phyloP scores from a whole-genome alignment of 805 yeast species.

The Candida taoyuanica region DNA sequence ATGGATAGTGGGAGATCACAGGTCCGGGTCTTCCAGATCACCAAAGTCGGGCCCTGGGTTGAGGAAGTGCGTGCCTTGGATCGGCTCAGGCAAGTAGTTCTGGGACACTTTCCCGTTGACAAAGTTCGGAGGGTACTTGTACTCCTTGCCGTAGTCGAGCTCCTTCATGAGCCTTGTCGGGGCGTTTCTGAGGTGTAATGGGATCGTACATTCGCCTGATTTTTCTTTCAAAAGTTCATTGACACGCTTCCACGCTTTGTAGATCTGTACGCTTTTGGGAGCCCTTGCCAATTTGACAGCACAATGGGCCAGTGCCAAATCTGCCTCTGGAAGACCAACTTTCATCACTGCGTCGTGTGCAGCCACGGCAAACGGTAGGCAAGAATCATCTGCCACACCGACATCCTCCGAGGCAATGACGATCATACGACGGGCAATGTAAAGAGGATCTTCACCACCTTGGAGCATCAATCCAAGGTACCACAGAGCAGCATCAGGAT shows the following conservation, averaged over 20 bases:
- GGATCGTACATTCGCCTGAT: slow-evolving; percentile 52
- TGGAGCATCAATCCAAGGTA: slow-evolving; percentile 83
- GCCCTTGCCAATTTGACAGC: slow-evolving; percentile 87
- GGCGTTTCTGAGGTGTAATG: slow-evolving; percentile 86
- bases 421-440: slow-evolving; percentile 85
- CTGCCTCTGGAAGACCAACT: slow-evolving; percentile 94
- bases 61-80: slow-evolving; percentile 46
- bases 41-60: slow-evolving; percentile 54
- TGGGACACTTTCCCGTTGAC: slow-evolving; percentile 70
- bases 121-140: slow-evolving; percentile 85
- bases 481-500: slow-evolving; percentile 85
- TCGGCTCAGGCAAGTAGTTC: slow-evolving; percentile 64
- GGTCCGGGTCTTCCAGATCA: slow-evolving; percentile 37
- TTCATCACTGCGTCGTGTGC: slow-evolving; percentile 84
- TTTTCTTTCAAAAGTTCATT: slow-evolving; percentile 51
- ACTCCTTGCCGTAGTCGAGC: slow-evolving; percentile 76
- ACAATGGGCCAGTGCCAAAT: slow-evolving; percentile 83
- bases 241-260: slow-evolving; percentile 72
- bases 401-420: slow-evolving; percentile 94
- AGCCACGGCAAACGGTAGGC: slow-evolving; percentile 83
- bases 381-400: slow-evolving; percentile 77
- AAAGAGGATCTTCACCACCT: slow-evolving; percentile 93
- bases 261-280: slow-evolving; percentile 79
- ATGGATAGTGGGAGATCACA: too few relatives aligned
- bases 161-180: slow-evolving; percentile 91